A percentile compares a stretch with the other conserved stretches of the same genome.
phyloP scores from a whole-genome alignment of 495 filamentous ascomycete species.

The Xylaria castorea region DNA sequence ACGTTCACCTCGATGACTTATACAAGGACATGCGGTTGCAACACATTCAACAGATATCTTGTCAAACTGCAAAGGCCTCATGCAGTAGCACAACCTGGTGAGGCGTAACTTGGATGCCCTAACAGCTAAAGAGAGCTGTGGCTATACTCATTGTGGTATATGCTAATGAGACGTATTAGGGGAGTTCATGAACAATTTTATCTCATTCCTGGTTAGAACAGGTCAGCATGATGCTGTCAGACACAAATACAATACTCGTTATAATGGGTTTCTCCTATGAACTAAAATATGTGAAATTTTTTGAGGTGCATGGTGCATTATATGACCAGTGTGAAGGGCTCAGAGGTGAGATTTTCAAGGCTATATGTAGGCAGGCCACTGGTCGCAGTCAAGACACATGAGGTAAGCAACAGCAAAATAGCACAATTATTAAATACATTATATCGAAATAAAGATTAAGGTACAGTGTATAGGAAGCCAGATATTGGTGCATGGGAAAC shows the following conservation, averaged over 20 bases:
- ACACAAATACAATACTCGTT: not conserved
- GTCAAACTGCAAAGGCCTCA: not conserved
- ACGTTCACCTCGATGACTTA: not conserved
- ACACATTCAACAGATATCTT: not conserved
- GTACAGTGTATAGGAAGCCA: not conserved
- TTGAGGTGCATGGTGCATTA: not conserved
- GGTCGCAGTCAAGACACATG: not conserved
- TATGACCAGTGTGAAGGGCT: not conserved
- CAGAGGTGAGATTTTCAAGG: slow-evolving; percentile 1
- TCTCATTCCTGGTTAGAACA: not conserved
- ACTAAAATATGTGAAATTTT: not conserved
- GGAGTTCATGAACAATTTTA: not conserved
- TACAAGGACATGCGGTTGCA: not conserved
- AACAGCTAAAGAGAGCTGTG: not conserved
- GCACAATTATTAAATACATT: not conserved
- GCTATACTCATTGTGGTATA: not conserved
- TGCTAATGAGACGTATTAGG: not conserved
- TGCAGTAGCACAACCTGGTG: not conserved
- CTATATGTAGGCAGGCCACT: not conserved
- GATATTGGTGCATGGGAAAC: not conserved
- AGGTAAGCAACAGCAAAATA: not conserved
- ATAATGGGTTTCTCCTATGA: not conserved
- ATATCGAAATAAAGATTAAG: not conserved
- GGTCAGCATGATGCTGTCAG: not conserved
- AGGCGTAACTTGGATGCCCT: not conserved